phyloP scores from a whole-genome alignment of 441 rosid species.

The Corymbia calophylla region DNA sequence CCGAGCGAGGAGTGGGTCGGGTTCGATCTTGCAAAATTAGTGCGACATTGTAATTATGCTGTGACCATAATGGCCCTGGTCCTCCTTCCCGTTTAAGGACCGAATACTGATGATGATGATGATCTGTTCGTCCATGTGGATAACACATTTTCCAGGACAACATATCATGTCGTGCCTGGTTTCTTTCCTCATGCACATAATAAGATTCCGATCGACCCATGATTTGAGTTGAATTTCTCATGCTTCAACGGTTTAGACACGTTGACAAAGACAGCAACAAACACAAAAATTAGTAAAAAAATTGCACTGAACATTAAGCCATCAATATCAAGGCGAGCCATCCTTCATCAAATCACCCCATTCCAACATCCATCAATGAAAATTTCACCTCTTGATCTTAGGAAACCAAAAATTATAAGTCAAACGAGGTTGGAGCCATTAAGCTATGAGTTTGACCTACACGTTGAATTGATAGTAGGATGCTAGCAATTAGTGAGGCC shows the following conservation, averaged over 20 bases:
- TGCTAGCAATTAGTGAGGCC: background rate
- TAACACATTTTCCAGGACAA: background rate
- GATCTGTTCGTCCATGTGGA: background rate
- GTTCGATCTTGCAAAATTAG: background rate
- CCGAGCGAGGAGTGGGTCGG: background rate
- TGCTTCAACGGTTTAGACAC: accelerated
- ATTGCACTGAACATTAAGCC: accelerated
- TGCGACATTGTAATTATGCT: background rate
- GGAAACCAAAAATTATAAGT: background rate
- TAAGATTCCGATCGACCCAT: background rate
- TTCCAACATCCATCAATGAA: background rate
- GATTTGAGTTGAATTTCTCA: background rate
- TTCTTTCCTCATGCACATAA: background rate
- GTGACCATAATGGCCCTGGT: constrained; percentile 2
- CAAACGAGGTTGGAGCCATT: background rate
- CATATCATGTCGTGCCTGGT: background rate
- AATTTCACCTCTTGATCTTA: background rate
- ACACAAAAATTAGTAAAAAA: background rate
- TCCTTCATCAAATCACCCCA: accelerated
- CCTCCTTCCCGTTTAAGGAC: background rate
- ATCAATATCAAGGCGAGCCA: background rate
- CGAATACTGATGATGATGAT: background rate
- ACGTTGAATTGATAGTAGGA: background rate
- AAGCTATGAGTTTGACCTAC: background rate
- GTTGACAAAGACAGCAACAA: accelerated